A percentile compares a stretch with the other conserved stretches of the same genome.
These are phyloP conservation scores for Delonix regia DNA, from an alignment of 306 rosid genomes.

Conservation along the genomic window DNA sequence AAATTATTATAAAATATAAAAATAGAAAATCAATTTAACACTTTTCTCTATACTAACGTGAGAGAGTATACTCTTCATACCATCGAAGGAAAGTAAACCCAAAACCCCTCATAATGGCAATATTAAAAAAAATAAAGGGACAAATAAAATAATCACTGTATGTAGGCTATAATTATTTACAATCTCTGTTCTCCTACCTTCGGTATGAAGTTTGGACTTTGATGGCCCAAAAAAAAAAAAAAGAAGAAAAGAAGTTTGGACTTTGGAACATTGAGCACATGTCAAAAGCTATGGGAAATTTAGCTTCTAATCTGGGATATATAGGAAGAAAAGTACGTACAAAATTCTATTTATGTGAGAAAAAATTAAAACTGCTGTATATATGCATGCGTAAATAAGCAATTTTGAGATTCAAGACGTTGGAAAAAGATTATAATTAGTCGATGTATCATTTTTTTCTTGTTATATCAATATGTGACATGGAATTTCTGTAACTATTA, in stretches of 20 bases:
- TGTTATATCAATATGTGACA: too few species aligned
- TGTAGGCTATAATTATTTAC: background rate
- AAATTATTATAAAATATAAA: too few species aligned
- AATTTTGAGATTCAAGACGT: background rate
- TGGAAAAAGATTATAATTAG: background rate
- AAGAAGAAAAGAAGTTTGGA: background rate
- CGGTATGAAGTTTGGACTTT: background rate
- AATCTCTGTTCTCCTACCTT: background rate
- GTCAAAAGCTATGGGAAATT: background rate
- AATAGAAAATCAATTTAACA: too few species aligned
- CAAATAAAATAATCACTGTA: background rate
- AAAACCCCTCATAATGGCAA: too few species aligned
- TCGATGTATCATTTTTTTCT: too few species aligned
- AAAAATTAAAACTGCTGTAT: too few species aligned
- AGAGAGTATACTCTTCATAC: too few species aligned
- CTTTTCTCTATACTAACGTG: too few species aligned
- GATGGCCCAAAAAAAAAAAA: too few species aligned
- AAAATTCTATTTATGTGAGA: background rate
- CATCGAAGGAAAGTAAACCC: too few species aligned
- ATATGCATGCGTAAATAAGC: background rate
- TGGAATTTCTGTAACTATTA: background rate
- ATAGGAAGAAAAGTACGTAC: background rate
- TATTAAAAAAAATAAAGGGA: too few species aligned
- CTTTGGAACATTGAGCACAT: background rate
- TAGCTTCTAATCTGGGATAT: background rate